Base-by-base conservation (phyloP, 1,139 yeast genomes). In the Protomyces lactucae-debilis region DNA sequence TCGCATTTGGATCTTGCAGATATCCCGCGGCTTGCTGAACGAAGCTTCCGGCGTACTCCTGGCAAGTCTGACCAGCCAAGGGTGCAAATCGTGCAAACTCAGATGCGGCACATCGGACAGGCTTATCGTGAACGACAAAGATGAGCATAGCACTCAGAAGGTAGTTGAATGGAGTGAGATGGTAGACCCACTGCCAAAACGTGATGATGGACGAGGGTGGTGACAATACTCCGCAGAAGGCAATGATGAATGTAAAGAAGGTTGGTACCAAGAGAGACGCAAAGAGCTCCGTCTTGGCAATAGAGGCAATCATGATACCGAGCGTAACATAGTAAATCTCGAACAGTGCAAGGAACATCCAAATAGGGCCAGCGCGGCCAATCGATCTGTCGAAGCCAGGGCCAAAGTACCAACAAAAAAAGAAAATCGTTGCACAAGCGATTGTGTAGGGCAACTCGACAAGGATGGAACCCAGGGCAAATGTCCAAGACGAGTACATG, bases 381-480 rank as follows among this genome's bases (percentile, higher is more conserved):
- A 85, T 88, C n/a, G 86, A 82, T 63, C 79, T 76, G 9, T 79
- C 75, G 9, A 84, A 79, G 12, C 57, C 57, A n/a, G 85, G 76
- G 63, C 55, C 60, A 73, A 87, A 90, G 75, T 88, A 90, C 85
- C 88, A 88, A 67, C 86, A 82, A 72, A 87, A 82, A 77, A 80
- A 90, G 3, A 86, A 81, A 4, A 87, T 28, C 0, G 92, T 83
- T 68, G 90, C 91, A 64, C 82, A 79, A 2, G 85, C 67, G 25
- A 84, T 70, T 72, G 87, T 87, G 86, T 88, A 88, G 37, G 96
- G 96, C 45, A 88, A 74, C 73, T 90, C 97, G 43, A 83, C 85
- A 28, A 85, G 75, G 56, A 88, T 78, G 74, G 88, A 91, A n/a
- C 88, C 75, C 12, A 83, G 57, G 45, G 85, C 74, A 72, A 85